A percentile compares a stretch with the other conserved stretches of the same genome.
Conservation (phyloP, 2,329 filamentous ascomycete species). For the Microcyclosporella mali region DNA sequence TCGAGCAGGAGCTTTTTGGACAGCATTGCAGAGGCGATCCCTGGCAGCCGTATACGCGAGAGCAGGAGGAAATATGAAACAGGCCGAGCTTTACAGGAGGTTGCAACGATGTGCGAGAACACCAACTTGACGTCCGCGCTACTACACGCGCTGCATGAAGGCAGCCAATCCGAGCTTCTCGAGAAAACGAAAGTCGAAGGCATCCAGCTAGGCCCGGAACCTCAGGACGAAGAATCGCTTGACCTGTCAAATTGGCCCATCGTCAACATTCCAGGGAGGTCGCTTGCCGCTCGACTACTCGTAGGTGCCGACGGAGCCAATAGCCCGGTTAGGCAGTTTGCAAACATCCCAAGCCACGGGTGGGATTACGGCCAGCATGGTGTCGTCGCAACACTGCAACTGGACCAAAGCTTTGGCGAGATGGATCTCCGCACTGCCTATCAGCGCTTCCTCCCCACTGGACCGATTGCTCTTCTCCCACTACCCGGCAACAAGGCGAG, state of each 20-base stretch:
- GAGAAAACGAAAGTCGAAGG: slow-evolving; percentile 70
- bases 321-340: slow-evolving; percentile 84
- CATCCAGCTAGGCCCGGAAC: slow-evolving; percentile 66
- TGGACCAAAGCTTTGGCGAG: slow-evolving; percentile 39
- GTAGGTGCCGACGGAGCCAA: slow-evolving; percentile 94
- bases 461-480: slow-evolving; percentile 85
- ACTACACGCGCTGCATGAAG: slow-evolving; percentile 48
- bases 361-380: slow-evolving; percentile 94
- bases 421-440: slow-evolving; percentile 66
- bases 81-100: slow-evolving; percentile 36
- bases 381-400: slow-evolving; percentile 77
- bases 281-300: slow-evolving; percentile 73
- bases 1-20: slow-evolving; percentile 20
- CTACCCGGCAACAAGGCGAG: slow-evolving; percentile 77
- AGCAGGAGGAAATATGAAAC: slow-evolving; percentile 21
- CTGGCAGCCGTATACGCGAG: slow-evolving; percentile 22
- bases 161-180: slow-evolving; percentile 62
- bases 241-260: slow-evolving; percentile 86
- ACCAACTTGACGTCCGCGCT: slow-evolving; percentile 77
- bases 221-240: slow-evolving; percentile 48
- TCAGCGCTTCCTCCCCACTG: slow-evolving; percentile 88
- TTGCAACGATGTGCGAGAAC: slow-evolving; percentile 98
- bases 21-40: slow-evolving; percentile 24
- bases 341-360: slow-evolving; percentile 74
- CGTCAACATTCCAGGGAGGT: slow-evolving; percentile 59